phyloP scores from a whole-genome alignment of 2,329 filamentous ascomycete species.

The Nannizzia gypsea region DNA sequence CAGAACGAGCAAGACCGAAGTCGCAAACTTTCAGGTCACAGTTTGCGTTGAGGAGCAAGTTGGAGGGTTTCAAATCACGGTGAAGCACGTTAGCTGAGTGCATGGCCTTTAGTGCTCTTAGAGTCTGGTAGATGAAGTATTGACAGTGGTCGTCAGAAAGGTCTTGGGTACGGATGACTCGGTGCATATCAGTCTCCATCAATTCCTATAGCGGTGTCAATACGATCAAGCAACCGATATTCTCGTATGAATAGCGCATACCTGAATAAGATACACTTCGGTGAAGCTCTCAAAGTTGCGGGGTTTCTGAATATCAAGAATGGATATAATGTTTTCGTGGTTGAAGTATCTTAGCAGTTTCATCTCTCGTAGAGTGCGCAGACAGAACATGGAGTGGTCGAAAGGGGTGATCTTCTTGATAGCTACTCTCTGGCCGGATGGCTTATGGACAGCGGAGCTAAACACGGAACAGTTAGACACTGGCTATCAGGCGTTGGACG shows the following conservation, averaged over 20 bases:
- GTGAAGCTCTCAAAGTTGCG: constrained; percentile 92
- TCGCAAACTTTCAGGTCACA: constrained; percentile 99
- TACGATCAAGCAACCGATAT: constrained; percentile 12
- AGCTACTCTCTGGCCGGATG: constrained; percentile 93
- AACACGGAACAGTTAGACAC: background rate
- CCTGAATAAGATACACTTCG: constrained; percentile 97
- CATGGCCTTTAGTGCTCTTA: constrained; percentile 96
- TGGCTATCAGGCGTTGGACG: background rate
- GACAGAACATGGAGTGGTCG: constrained; percentile 97
- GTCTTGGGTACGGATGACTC: constrained; percentile 96
- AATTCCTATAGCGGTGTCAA: constrained; percentile 52
- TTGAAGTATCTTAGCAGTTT: constrained; percentile 98
- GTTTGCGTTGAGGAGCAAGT: constrained; percentile 92
- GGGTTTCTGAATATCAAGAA: constrained; percentile 97
- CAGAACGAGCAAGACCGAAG: constrained; percentile 89
- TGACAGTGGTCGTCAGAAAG: constrained; percentile 98
- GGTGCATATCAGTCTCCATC: constrained; percentile 99
- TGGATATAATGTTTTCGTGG: constrained; percentile 99
- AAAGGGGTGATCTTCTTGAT: constrained; percentile 99
- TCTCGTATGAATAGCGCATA: constrained; percentile 28
- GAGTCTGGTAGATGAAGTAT: constrained; percentile 99
- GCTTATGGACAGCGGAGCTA: constrained; percentile 95
- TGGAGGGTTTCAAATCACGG: constrained; percentile 93
- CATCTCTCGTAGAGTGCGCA: constrained; percentile 96
- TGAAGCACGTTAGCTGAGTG: constrained; percentile 97